Base-by-base conservation (phyloP, 306 rosid genomes). In the Cucurbita pepo region DNA sequence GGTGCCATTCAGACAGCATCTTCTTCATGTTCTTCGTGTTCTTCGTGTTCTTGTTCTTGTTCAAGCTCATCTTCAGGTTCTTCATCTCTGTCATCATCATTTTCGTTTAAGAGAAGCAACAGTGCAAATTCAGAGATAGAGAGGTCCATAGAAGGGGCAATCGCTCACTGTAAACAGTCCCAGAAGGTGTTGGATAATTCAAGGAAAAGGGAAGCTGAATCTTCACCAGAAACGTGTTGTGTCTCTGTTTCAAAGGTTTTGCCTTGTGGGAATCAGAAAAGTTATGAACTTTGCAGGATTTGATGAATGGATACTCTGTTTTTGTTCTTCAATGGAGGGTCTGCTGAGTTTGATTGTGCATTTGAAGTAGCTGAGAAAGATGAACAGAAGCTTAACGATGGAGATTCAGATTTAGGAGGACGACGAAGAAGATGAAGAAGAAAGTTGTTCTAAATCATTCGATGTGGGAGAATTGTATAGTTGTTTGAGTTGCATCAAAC, bases 141-240 rank as follows among this genome's bases (percentile, higher is more conserved):
- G 76, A 50, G 77, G 80, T 90, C 97, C 63, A 74, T 94, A 75
- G 91, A 94, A 73, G 99, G 92, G 72, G 99, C 99, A 50, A 94
- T 94, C 73, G 99, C 99, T 50, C 91, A 94, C 75, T 94, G 99
- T 72, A 94, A 91, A 76, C 83, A 79, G 83, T 90, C 95, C 56
- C 95, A 87, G 6, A 43, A 66, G 19, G 18, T 44, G 72, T 44
- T 66, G 6, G 72, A 3, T 30, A 59, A 34, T 41, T 69, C 87
- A 36, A 80, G 72, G 54, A 81, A 47, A 62, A 73, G n/a, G 11
- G 40, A 43, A 13, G 4, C 4, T 51, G 25, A 37, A 48, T 59
- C 73, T 73, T 78, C 77, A 79, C 69, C 51, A 59, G 73, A 75
- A 74, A 65, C 76, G 76, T 86, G 81, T 66, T 71, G 80, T 59